Base-by-base conservation (phyloP, 148 eudicot genomes). In the Heliamphora exappendiculata region DNA sequence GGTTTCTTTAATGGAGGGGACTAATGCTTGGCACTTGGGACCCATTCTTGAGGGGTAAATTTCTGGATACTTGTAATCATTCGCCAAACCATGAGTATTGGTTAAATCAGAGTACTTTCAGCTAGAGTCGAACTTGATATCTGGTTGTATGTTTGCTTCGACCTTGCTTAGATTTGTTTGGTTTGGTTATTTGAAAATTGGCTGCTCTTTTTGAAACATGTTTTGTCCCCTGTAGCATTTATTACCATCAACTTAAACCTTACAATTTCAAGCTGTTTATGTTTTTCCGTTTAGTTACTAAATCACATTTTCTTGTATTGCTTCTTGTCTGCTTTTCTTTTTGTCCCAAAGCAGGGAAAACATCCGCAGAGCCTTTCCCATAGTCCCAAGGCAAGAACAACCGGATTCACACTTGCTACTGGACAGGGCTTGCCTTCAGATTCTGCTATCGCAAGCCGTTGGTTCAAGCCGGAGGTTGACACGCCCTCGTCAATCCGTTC, bases 381-480 rank as follows among this genome's bases (percentile, higher is more conserved):
- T 29, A 91, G 91, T 77, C 98, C 97, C 7, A 91, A 88, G 81
- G 82, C 93, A 57, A 85, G 70, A 70, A 94, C 95, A 66, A 83
- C 93, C 45, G 98, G 98, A 29, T 94, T 94, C 71, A 79, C 93
- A 42, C 84, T 91, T 51, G 76, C 79, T 33, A 86, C 85, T 31
- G 87, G 89, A 44, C 91, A 80, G 68, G 91, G 93, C 33, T 94
- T 95, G 29, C 98, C 98, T 20, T 89, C 97, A 26, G 98, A 94
- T 47, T 75, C 95, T 20, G 79, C 69, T 34, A 82, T 76, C 11
- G 67, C 75, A 64, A 91, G 80, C 81, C 87, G 93, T 75, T 94
- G 98, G 98, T 94, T 85, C 85, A 91, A 89, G 72, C 98, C 97
- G 0, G 98, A 94, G 78, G 76, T 82, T 37, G 93, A 91, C 44